A percentile compares a stretch with the other conserved stretches of the same genome.
phyloP scores from a whole-genome alignment of 768 basidiomycete species.

The Lenzites betulinus region DNA sequence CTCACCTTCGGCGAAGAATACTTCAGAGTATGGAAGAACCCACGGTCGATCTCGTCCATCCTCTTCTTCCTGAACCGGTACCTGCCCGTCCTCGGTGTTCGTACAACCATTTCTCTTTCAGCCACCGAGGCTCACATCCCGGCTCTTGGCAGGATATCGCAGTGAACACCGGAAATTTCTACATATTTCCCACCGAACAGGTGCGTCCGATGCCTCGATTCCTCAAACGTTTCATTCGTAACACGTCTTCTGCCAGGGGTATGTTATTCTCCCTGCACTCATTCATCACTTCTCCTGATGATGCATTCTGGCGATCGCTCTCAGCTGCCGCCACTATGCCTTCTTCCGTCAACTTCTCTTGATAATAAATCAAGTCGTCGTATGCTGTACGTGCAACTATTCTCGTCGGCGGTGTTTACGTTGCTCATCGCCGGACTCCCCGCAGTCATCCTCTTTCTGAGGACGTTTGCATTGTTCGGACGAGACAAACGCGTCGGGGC shows the following conservation, averaged over 20 bases:
- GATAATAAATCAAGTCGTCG: slow-evolving; percentile 46
- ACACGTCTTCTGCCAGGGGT: slow-evolving; percentile 20
- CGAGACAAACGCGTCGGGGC: slow-evolving; percentile 41
- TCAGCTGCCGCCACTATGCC: slow-evolving; percentile 43
- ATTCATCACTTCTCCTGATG: neutral
- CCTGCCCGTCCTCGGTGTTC: slow-evolving; percentile 41
- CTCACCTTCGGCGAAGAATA: slow-evolving; percentile 41
- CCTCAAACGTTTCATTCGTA: neutral
- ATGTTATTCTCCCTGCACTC: neutral
- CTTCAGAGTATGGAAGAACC: slow-evolving; percentile 46
- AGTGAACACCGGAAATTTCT: slow-evolving; percentile 24
- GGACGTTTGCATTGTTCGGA: slow-evolving; percentile 53
- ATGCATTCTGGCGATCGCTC: neutral
- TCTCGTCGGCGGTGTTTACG: neutral
- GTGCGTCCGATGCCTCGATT: slow-evolving; percentile 17
- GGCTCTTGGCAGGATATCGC: slow-evolving; percentile 24
- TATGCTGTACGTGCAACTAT: slow-evolving; percentile 44
- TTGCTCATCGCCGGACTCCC: neutral
- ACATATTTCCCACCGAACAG: slow-evolving; percentile 11
- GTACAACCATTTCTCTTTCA: slow-evolving; percentile 12
- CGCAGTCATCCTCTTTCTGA: slow-evolving; percentile 41
- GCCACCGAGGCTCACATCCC: slow-evolving; percentile 21
- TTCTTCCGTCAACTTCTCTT: slow-evolving; percentile 45
- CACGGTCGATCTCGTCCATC: slow-evolving; percentile 40
- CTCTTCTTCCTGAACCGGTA: slow-evolving; percentile 56